A percentile compares a stretch with the other conserved stretches of the same genome.
Evolutionary conservation across 305 asterid species (phyloP).

Genomic region (Rubia peregrina): DNA sequence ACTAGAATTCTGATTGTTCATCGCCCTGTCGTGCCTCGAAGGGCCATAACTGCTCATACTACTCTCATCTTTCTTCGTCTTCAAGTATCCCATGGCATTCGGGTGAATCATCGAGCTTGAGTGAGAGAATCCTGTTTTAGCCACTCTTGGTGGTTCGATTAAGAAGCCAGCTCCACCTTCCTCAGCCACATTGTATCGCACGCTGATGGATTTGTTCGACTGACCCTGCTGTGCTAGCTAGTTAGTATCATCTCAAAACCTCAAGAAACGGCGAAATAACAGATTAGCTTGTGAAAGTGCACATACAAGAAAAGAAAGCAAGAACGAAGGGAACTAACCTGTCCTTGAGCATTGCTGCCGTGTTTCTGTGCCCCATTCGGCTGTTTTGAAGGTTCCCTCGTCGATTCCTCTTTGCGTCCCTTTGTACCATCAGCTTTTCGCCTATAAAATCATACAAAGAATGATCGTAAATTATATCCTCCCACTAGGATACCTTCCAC

Average conservation of each 20-base stretch:
- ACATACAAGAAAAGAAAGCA: neutral
- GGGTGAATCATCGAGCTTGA: constrained; percentile 71
- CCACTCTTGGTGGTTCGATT: constrained; percentile 54
- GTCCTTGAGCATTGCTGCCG: constrained; percentile 30
- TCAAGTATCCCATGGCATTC: constrained; percentile 34
- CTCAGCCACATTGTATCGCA: constrained; percentile 41
- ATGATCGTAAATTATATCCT: neutral
- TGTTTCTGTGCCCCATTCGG: constrained; percentile 24
- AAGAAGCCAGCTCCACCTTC: constrained; percentile 59
- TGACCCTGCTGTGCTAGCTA: constrained; percentile 36
- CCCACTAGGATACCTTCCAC: no score
- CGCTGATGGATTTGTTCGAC: constrained; percentile 43
- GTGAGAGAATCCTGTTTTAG: constrained; percentile 38
- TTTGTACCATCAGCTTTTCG: constrained; percentile 47
- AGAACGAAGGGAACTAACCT: constrained; percentile 32
- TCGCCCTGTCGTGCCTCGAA: constrained; percentile 33
- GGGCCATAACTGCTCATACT: constrained; percentile 25
- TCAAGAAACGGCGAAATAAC: neutral
- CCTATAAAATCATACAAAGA: constrained; percentile 26
- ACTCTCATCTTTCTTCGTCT: constrained; percentile 37
- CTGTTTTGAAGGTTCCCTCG: constrained; percentile 29
- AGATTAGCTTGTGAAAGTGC: neutral
- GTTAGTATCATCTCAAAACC: constrained; percentile 7
- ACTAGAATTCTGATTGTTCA: constrained; percentile 36
- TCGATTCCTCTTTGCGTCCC: constrained; percentile 38